phyloP scores from a whole-genome alignment of 495 filamentous ascomycete species.

The Penicillium longicatenatum region DNA sequence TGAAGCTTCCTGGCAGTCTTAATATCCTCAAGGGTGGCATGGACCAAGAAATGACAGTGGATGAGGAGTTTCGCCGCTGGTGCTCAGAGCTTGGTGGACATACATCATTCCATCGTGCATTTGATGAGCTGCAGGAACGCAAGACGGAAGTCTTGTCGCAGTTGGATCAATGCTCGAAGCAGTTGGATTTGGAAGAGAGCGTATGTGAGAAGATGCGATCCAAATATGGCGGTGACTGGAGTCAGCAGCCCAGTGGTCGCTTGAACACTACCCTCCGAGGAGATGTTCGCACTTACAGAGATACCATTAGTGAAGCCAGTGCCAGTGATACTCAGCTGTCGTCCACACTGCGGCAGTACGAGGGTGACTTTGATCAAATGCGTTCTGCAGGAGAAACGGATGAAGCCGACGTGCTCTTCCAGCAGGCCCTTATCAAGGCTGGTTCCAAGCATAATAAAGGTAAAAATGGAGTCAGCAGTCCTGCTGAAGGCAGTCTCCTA shows the following conservation, averaged over 20 bases:
- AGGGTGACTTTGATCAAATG: constrained; percentile 94
- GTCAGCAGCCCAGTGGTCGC: constrained; percentile 89
- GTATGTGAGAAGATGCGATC: constrained; percentile 99
- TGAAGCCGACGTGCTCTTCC: constrained; percentile 86
- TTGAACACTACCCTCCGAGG: constrained; percentile 84
- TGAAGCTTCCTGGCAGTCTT: constrained; percentile 85
- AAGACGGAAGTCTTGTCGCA: constrained; percentile 70
- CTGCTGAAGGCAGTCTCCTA: constrained; percentile 74
- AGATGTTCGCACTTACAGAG: constrained; percentile 82
- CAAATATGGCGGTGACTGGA: constrained; percentile 96
- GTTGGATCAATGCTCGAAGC: constrained; percentile 78
- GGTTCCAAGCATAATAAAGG: constrained; percentile 62
- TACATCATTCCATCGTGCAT: constrained; percentile 70
- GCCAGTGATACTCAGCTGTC: constrained; percentile 86
- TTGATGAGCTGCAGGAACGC: constrained; percentile 75
- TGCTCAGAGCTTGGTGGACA: constrained; percentile 88
- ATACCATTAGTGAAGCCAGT: constrained; percentile 85
- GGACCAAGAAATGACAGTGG: constrained; percentile 84
- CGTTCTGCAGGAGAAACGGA: constrained; percentile 82
- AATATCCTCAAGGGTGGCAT: constrained; percentile 92
- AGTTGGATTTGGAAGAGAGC: constrained; percentile 93
- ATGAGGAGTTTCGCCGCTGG: constrained; percentile 91
- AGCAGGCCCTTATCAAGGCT: constrained; percentile 74
- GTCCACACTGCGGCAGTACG: constrained; percentile 77
- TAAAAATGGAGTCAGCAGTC: constrained; percentile 63